A percentile compares a stretch with the other conserved stretches of the same genome.
phyloP scores from a whole-genome alignment of 345 rosid genomes.

The Heritiera littoralis region DNA sequence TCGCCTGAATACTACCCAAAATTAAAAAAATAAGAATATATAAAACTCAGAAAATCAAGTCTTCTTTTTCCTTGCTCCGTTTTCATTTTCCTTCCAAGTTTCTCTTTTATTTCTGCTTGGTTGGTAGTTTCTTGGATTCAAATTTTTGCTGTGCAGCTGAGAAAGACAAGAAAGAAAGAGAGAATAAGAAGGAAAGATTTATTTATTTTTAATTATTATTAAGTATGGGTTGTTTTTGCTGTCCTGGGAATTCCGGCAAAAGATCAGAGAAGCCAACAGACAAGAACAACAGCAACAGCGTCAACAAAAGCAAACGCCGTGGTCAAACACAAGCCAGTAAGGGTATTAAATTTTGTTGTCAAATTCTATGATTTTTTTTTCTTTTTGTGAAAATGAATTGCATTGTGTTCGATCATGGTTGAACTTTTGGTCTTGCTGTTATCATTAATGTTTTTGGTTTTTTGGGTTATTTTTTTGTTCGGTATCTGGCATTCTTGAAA shows the following conservation, averaged over 20 bases:
- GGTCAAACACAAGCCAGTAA: slow-evolving; percentile 43
- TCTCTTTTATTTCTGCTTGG: neutral
- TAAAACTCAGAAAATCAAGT: neutral
- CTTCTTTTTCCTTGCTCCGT: neutral
- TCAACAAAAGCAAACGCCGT: slow-evolving; percentile 26
- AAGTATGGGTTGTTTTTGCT: slow-evolving; percentile 72
- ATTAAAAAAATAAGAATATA: neutral
- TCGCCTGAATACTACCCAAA: neutral
- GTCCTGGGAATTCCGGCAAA: slow-evolving; percentile 41
- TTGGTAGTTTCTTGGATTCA: neutral
- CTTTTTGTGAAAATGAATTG: neutral
- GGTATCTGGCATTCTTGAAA: neutral
- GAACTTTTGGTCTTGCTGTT: neutral
- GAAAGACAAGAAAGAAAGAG: neutral
- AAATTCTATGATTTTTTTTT: neutral
- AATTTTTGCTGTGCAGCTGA: neutral
- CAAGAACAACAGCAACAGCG: slow-evolving; percentile 15
- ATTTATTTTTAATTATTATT: neutral
- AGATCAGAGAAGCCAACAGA: slow-evolving; percentile 35
- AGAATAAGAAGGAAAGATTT: neutral
- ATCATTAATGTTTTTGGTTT: neutral
- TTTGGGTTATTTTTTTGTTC: neutral
- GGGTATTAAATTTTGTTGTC: slow-evolving; percentile 34
- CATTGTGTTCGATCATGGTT: slow-evolving; percentile 20
- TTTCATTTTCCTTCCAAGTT: neutral